These are phyloP conservation scores for Suillus sp. DNA, from an alignment of 768 basidiomycete genomes.

Conservation along the genomic window DNA sequence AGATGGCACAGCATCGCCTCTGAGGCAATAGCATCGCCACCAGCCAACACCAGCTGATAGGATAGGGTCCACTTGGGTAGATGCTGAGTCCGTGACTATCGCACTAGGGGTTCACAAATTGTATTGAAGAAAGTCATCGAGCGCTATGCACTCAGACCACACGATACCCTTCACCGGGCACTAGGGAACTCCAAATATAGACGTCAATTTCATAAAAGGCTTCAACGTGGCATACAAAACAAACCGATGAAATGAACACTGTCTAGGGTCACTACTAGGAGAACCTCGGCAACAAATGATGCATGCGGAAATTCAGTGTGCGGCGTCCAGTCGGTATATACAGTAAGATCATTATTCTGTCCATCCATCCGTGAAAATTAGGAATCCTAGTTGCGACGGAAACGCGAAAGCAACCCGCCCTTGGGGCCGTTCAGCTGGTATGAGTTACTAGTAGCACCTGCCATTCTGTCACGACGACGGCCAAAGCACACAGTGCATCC, in stretches of 20 bases:
- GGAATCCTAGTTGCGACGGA: conserved; percentile 38
- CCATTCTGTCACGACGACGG: conserved; percentile 55
- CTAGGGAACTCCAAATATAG: background rate
- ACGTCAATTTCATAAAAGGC: background rate
- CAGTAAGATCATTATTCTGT: background rate
- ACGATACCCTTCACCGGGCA: background rate
- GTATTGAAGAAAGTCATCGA: background rate
- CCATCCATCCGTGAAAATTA: background rate
- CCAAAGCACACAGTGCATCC: conserved; percentile 75
- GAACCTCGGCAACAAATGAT: background rate
- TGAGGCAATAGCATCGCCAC: background rate
- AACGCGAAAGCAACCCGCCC: conserved; percentile 35
- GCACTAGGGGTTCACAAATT: background rate
- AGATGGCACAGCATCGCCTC: background rate
- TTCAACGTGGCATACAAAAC: conserved; percentile 1
- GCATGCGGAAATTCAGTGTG: background rate
- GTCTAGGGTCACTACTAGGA: background rate
- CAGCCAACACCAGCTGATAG: background rate
- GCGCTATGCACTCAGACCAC: background rate
- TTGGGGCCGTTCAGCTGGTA: conserved; percentile 29
- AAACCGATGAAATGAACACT: background rate
- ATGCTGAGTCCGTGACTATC: background rate
- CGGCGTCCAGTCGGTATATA: conserved; percentile 1
- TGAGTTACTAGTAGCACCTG: conserved; percentile 34
- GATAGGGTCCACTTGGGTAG: background rate